Evolutionary conservation across 495 filamentous ascomycete species (phyloP), one percentile per base, ranked within the genome.

Genomic region (Articulospora tetracladia): DNA sequence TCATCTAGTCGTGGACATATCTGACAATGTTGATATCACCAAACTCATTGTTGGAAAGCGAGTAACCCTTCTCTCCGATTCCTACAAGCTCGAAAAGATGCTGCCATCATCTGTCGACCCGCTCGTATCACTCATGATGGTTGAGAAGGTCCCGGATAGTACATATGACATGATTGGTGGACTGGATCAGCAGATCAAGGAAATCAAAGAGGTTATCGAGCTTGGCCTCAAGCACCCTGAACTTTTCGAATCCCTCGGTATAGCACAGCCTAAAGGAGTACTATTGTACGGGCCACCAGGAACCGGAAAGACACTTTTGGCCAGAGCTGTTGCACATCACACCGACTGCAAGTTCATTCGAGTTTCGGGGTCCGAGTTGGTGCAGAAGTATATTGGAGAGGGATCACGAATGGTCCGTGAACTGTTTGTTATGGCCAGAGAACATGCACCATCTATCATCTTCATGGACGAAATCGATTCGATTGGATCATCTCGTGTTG

Each of bases 401-500:
- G 94, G 94, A 67, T 93, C 88, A 68, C 88, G 94, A 56, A 99
- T 99, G 94, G 94, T 99, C 56, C 90, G 94, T 55, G 94, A 99
- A 76, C 79, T 99, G 19, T 99, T 99, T 77, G 90, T 98, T 69
- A 99, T 99, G 94, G 94, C 94, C 19, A 83, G 94, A 70, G 94
- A 99, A 74, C 95, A 99, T 69, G 95, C 94, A 0, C 94, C 94
- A n/a, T 95, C 90, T 68, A 99, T 99, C 72, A 99, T 99, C 74
- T 99, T 99, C 80, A 99, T 99, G 93, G 94, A 99, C 76, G 94
- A 99, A 73, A 98, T 99, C 76, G 94, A 99, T 74, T 95, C 90
- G 60, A 99, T 99, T 76, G 94, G 95, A 30, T 96, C 92, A 7
- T 96, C 92, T 50, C 90, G 94, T 66, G 96, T 99, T 61, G 94